Evolutionary conservation across 306 rosid species (phyloP), one percentile per base, ranked within the genome.

Genomic region (Dryas drummondii): DNA sequence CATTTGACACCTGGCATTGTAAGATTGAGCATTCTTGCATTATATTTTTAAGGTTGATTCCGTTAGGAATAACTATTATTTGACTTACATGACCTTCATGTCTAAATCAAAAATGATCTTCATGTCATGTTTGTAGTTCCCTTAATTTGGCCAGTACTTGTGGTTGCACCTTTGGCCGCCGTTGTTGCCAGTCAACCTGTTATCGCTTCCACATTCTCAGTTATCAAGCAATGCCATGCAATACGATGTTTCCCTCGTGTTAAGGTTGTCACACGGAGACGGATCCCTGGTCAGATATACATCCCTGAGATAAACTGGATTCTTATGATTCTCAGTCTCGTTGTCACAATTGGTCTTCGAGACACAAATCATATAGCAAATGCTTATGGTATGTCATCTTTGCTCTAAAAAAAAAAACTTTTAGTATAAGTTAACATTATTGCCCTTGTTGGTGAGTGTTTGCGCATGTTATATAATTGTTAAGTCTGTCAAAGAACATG

Each of bases 251-350:
- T 93, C 84, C 98, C 98, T 62, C 94, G 97, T 15, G 88, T 90
- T 73, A 90, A 90, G 84, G 84, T 89, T 78, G 91, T 93, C 45
- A 82, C 91, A 58, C 86, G 93, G 86, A 89, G 96, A 83, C 85
- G 94, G 94, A 81, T 93, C 73, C 84, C 55, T 70, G 98, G 98
- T 50, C 98, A 93, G 87, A 77, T 84, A 54, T 90, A 86, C 75
- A 88, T 93, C 79, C 98, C 98, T 14, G 98, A 93, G 88, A 84
- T 93, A 75, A 93, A 90, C 74, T 93, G 98, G 97, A 60, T 84
- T 75, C 91, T 93, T 74, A 70, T 93, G 97, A 68, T 93, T 85
- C 80, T 88, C 84, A 82, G 87, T 88, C 80, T 93, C 77, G 91
- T 76, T 66, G 88, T 89, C 85, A 87, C 86, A 59, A 52, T 88